phyloP scores from a whole-genome alignment of 83 land plant genomes.

The Diphasiastrum complanatum region DNA sequence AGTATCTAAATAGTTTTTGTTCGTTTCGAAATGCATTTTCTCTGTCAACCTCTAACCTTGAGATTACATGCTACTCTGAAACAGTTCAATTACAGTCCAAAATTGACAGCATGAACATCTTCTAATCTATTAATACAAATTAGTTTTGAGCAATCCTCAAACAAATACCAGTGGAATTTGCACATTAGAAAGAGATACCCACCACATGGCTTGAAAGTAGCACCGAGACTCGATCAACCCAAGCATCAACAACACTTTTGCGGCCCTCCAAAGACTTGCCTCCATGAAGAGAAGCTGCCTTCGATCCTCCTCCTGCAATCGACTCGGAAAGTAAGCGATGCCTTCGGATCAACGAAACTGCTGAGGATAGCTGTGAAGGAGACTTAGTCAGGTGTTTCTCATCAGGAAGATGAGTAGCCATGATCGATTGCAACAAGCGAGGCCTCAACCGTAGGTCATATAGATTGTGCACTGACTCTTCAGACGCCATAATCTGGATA shows the following conservation, averaged over 20 bases:
- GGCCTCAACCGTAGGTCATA: conserved; percentile 34
- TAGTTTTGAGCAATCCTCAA: background rate
- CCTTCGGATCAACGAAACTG: conserved; percentile 32
- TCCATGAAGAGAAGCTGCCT: conserved; percentile 17
- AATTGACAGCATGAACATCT: background rate
- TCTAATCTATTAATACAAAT: background rate
- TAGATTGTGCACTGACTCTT: conserved; percentile 32
- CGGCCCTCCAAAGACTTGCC: conserved; percentile 16
- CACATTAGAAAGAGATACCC: conserved; percentile 15
- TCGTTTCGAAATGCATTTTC: too few species aligned
- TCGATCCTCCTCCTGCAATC: conserved; percentile 8
- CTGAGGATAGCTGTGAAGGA: conserved; percentile 33
- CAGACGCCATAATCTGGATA: too few species aligned
- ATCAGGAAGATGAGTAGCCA: conserved; percentile 37
- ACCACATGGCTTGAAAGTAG: conserved; percentile 40
- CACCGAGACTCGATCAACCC: conserved; percentile 30
- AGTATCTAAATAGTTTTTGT: too few species aligned
- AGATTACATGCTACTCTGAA: too few species aligned
- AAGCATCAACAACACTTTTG: conserved; percentile 39
- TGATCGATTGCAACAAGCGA: conserved; percentile 28
- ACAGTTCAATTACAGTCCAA: background rate
- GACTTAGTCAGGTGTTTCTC: conserved; percentile 39
- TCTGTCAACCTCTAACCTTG: too few species aligned
- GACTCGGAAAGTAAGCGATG: conserved; percentile 31
- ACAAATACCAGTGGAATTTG: conserved; percentile 1